Percentiles rank a stretch among this genome's conserved stretches.
These are phyloP conservation scores for Aspergillus spinulosporus DNA, from an alignment of 2,329 filamentous ascomycete genomes.

Conservation along the genomic window DNA sequence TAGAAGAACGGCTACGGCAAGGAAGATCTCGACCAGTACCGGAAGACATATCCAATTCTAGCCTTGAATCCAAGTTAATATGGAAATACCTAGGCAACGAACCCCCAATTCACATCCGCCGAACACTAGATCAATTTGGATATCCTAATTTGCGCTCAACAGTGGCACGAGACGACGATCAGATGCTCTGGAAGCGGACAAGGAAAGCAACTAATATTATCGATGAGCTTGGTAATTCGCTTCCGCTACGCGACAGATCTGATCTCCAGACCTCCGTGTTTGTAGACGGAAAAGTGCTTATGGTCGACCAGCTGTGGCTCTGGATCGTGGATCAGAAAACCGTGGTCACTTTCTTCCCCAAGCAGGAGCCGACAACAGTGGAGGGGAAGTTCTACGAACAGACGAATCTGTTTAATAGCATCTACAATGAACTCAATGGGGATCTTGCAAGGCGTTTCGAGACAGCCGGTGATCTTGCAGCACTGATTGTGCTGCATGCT, in stretches of 20 bases:
- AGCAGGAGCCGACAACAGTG: constrained; percentile 36
- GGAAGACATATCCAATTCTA: constrained; percentile 53
- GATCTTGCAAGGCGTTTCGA: constrained; percentile 64
- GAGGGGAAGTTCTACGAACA: constrained; percentile 42
- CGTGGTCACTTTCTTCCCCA: constrained; percentile 36
- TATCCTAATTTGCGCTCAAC: constrained; percentile 64
- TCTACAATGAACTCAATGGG: constrained; percentile 67
- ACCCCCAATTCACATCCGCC: constrained; percentile 61
- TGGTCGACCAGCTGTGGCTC: constrained; percentile 68
- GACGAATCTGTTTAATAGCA: constrained; percentile 62
- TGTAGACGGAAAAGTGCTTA: constrained; percentile 53
- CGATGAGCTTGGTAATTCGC: constrained; percentile 48
- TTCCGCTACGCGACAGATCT: constrained; percentile 19
- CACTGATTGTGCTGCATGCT: constrained; percentile 62
- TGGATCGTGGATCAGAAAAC: constrained; percentile 43
- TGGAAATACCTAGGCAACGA: constrained; percentile 65
- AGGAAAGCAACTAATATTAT: constrained; percentile 52
- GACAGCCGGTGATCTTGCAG: constrained; percentile 62
- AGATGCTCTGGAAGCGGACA: constrained; percentile 65
- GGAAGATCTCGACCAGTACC: constrained; percentile 60
- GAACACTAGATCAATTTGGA: constrained; percentile 64
- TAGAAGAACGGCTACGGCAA: constrained; percentile 54
- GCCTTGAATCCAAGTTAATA: constrained; percentile 60
- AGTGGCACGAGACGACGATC: constrained; percentile 62
- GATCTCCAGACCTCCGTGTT: constrained; percentile 21